These are phyloP conservation scores for Whalleya microplaca DNA, from an alignment of 2,329 filamentous ascomycete genomes.

Conservation along the genomic window DNA sequence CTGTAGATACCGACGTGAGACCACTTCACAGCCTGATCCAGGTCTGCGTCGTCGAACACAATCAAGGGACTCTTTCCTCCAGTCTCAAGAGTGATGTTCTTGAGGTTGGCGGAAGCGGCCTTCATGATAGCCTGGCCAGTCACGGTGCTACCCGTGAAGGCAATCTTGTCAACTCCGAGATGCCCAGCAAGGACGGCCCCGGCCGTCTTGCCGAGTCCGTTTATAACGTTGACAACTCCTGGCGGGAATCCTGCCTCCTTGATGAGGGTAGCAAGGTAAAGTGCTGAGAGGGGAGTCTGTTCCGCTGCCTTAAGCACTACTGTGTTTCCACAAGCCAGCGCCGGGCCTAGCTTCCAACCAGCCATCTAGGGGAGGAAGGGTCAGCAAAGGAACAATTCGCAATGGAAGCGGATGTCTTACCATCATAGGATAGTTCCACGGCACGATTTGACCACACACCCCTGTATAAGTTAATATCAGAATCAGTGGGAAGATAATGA, in stretches of 20 bases:
- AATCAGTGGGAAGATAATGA: not conserved
- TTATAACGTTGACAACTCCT: slow-evolving; percentile 77
- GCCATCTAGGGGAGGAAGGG: slow-evolving; percentile 54
- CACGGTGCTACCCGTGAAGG: slow-evolving; percentile 78
- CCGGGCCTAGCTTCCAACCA: slow-evolving; percentile 80
- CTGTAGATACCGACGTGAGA: slow-evolving; percentile 72
- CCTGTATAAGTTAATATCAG: slow-evolving; percentile 22
- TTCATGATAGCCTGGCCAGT: slow-evolving; percentile 80
- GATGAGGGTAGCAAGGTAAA: slow-evolving; percentile 66
- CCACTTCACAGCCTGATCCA: slow-evolving; percentile 77
- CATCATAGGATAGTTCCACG: slow-evolving; percentile 84
- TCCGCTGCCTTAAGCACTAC: slow-evolving; percentile 76
- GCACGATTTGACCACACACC: slow-evolving; percentile 80
- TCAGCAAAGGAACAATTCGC: no score
- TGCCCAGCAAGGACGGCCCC: slow-evolving; percentile 76
- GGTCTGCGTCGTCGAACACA: slow-evolving; percentile 76
- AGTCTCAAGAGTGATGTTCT: slow-evolving; percentile 81
- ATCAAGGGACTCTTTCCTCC: slow-evolving; percentile 83
- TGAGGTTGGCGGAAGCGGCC: slow-evolving; percentile 75
- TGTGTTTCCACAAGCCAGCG: slow-evolving; percentile 73
- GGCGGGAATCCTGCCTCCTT: slow-evolving; percentile 80
- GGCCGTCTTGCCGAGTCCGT: slow-evolving; percentile 77
- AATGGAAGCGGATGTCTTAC: no score
- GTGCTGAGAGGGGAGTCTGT: slow-evolving; percentile 73
- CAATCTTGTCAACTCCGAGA: slow-evolving; percentile 83